Base-by-base conservation (phyloP, 176 grass and related monocot genomes). In the Otatea glauca region DNA sequence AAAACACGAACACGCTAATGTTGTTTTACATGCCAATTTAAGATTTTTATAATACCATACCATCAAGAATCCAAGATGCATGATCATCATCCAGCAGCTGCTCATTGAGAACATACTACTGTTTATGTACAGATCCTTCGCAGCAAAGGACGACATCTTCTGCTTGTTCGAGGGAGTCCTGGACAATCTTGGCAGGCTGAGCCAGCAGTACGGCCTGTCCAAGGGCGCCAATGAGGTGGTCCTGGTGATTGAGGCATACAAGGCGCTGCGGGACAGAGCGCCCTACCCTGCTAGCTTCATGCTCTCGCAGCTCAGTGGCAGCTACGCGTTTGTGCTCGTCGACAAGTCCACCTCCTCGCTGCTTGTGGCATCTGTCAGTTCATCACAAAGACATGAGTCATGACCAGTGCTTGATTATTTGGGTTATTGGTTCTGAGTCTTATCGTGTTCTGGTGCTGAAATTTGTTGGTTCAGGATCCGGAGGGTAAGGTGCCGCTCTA, bases 251-350 rank as follows among this genome's bases (percentile, higher is more conserved):
- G 91, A 94, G 85, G 91, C 89, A 1, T 98, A 98, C 81, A 93
- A 94, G 89, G 76, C 93, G n/a, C 93, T 96, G 29, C 76, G 96
- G 1, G 96, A 99, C 81, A 60, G 96, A 11, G 96, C 93, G 0
- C 96, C 96, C 0, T 99, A 92, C n/a, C 93, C 91, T 1, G 85
- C 93, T 23, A 93, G 86, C 93, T 91, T 92, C 86, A 96, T 99
- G 93, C 88, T 99, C 39, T 79, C 85, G 5, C 90, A 99, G 81
- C 90, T 99, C 75, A 27, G 81, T 9, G 97, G 97, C 47, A 91
- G 73, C 86, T 99, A 94, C 27, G 80, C 91, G 4, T 99, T 96
- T 29, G 91, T 99, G 41, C 97, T 99, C 76, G 96, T 99, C 63
- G 93, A 99, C 90, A 92, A 84, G 71, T 91, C 92, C 60, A 91